Conservation (phyloP, 805 yeast species). For the Spathaspora girioi region DNA sequence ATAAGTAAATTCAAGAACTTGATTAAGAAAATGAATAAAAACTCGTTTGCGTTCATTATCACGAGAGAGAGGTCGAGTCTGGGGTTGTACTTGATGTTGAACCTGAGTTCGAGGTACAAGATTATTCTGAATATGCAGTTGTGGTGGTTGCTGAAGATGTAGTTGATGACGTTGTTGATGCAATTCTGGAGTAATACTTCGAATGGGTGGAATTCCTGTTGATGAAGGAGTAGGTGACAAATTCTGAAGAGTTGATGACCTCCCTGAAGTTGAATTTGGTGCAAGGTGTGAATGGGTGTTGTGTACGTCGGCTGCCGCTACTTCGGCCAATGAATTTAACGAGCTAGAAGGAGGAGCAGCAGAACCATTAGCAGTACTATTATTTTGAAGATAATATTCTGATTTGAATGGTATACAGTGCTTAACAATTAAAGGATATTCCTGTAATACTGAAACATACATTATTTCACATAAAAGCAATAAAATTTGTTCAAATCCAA, state of each 20-base stretch:
- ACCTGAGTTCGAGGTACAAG: not conserved
- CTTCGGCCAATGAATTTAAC: slow-evolving; percentile 31
- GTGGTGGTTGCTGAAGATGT: slow-evolving; percentile 3
- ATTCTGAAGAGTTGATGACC: not conserved
- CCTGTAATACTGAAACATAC: slow-evolving; percentile 55
- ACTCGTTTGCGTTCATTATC: slow-evolving; percentile 24
- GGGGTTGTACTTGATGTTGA: slow-evolving; percentile 1
- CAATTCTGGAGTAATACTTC: slow-evolving; percentile 2
- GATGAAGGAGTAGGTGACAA: not conserved
- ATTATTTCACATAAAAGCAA: slow-evolving; percentile 66
- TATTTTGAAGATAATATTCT: slow-evolving; percentile 2
- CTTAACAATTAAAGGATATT: slow-evolving; percentile 62
- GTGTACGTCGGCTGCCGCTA: slow-evolving; percentile 16
- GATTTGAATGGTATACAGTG: slow-evolving; percentile 25
- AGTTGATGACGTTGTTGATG: not conserved
- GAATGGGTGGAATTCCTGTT: not conserved
- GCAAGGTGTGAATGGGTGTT: slow-evolving; percentile 2
- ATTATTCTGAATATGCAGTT: not conserved
- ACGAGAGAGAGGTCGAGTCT: slow-evolving; percentile 16
- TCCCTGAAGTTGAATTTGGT: not conserved
- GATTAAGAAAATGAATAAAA: slow-evolving; percentile 48
- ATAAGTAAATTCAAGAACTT: slow-evolving; percentile 61
- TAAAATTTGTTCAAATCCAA: slow-evolving; percentile 71
- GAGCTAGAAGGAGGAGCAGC: slow-evolving; percentile 11
- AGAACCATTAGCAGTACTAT: not conserved